A percentile compares a stretch with the other conserved stretches of the same genome.
Evolutionary conservation across 805 yeast species (phyloP).

Genomic region (Yamadazyma scolyti): DNA sequence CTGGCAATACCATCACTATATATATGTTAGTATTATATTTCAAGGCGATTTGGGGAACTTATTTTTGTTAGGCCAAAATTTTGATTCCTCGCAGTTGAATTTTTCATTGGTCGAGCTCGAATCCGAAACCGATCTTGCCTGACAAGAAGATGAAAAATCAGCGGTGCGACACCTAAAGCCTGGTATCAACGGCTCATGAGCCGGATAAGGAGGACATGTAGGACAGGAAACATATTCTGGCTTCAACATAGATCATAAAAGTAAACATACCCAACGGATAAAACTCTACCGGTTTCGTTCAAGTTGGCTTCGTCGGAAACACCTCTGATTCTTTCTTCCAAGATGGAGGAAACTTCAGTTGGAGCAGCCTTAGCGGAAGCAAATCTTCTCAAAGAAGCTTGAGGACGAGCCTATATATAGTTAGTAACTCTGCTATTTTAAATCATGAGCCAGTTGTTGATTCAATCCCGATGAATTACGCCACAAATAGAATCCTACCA

Average conservation of each 20-base stretch:
- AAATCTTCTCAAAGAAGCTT: constrained; percentile 67
- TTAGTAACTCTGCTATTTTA: constrained; percentile 6
- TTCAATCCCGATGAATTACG: too few relatives aligned
- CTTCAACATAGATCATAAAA: too few relatives aligned
- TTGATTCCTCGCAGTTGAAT: too few relatives aligned
- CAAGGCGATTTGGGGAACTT: not conserved
- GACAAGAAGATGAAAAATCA: not conserved
- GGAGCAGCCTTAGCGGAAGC: constrained; percentile 98
- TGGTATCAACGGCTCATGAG: too few relatives aligned
- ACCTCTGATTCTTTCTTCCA: constrained; percentile 99
- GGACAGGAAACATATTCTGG: too few relatives aligned
- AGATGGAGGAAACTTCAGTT: constrained; percentile 97
- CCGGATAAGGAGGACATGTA: too few relatives aligned
- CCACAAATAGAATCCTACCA: too few relatives aligned
- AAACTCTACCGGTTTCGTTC: constrained; percentile 99
- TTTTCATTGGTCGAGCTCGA: constrained; percentile 13
- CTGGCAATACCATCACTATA: constrained; percentile 99
- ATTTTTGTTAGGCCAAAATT: not conserved
- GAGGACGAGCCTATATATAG: constrained; percentile 65
- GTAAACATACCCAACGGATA: constrained; percentile 84
- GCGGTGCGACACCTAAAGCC: too few relatives aligned
- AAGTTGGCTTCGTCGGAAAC: constrained; percentile 95
- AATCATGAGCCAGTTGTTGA: not conserved
- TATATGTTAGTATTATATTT: constrained; percentile 33
- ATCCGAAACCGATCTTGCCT: constrained; percentile 5